phyloP scores from a whole-genome alignment of 495 filamentous ascomycete genomes.

The Chaetomium cochliodes region DNA sequence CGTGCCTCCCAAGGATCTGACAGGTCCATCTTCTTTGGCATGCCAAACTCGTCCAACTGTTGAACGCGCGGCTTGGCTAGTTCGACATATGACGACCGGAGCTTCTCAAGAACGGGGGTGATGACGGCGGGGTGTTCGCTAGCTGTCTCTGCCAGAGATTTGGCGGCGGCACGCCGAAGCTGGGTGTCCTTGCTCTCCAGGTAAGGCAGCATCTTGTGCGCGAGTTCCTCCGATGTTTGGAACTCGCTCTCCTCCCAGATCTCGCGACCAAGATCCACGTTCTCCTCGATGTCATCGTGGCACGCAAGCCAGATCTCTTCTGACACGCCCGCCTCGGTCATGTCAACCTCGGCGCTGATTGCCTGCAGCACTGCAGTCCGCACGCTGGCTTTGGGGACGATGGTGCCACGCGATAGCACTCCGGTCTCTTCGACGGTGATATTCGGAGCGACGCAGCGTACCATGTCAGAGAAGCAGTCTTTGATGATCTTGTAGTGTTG shows the following conservation, averaged over 20 bases:
- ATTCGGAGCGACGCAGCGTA: slow-evolving; percentile 73
- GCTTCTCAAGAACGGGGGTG: slow-evolving; percentile 54
- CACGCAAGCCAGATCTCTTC: slow-evolving; percentile 91
- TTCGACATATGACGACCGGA: slow-evolving; percentile 68
- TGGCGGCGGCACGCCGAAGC: slow-evolving; percentile 77
- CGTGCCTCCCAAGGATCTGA: slow-evolving; percentile 86
- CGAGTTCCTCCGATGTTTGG: slow-evolving; percentile 59
- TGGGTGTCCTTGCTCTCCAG: slow-evolving; percentile 73
- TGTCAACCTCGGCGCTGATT: slow-evolving; percentile 84
- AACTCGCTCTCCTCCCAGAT: slow-evolving; percentile 96
- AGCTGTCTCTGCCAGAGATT: slow-evolving; percentile 73
- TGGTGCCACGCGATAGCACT: slow-evolving; percentile 68
- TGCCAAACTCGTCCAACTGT: slow-evolving; percentile 85
- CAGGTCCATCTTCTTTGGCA: slow-evolving; percentile 81
- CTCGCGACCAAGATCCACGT: slow-evolving; percentile 72
- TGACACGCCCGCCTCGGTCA: slow-evolving; percentile 79
- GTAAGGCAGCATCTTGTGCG: slow-evolving; percentile 71
- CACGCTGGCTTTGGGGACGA: slow-evolving; percentile 75
- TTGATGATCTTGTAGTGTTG: slow-evolving; percentile 94
- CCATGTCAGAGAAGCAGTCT: slow-evolving; percentile 82
- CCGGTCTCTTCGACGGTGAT: slow-evolving; percentile 67
- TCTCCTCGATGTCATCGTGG: slow-evolving; percentile 88
- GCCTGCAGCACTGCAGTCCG: slow-evolving; percentile 86
- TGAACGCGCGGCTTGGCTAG: slow-evolving; percentile 77
- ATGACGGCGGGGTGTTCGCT: slow-evolving; percentile 50